Conservation (phyloP, 768 basidiomycete species). For the Mycena metata region DNA sequence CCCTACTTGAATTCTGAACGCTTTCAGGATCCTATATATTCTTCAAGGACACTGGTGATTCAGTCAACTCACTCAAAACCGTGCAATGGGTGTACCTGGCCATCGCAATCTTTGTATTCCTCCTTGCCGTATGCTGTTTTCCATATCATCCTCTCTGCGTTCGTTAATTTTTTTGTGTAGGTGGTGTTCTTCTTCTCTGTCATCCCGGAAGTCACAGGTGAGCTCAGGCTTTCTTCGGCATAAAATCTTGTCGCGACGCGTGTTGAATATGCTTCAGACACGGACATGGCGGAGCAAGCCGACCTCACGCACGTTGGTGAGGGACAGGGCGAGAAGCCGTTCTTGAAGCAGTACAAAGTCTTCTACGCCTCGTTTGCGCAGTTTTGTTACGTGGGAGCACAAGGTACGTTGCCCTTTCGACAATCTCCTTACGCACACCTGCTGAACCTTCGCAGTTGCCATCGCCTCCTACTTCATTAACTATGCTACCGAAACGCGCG, state of each 20-base stretch:
- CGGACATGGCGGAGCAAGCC: conserved; percentile 52
- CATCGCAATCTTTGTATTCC: conserved; percentile 51
- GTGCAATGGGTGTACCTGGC: conserved; percentile 54
- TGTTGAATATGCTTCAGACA: conserved; percentile 37
- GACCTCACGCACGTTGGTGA: conserved; percentile 49
- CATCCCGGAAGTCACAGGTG: conserved; percentile 53
- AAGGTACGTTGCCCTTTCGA: conserved; percentile 38
- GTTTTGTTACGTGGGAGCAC: conserved; percentile 50
- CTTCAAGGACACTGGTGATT: conserved; percentile 50
- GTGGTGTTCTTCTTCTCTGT: conserved; percentile 50
- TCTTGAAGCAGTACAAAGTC: conserved; percentile 47
- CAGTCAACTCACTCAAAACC: conserved; percentile 46
- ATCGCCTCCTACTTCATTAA: conserved; percentile 53
- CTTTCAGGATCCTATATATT: conserved; percentile 47
- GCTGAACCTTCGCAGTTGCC: conserved; percentile 39
- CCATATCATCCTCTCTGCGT: too few species aligned
- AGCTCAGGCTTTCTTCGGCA: not conserved
- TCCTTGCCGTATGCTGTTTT: conserved; percentile 35
- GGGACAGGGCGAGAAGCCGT: conserved; percentile 43
- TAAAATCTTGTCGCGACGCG: not conserved
- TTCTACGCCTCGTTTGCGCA: conserved; percentile 52
- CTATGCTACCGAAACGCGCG: conserved; percentile 48
- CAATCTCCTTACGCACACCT: too few species aligned
- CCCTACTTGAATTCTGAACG: too few species aligned
- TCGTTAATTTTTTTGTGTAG: not conserved